phyloP scores from a whole-genome alignment of 495 filamentous ascomycete species.

The Aspergillus cristatus region DNA sequence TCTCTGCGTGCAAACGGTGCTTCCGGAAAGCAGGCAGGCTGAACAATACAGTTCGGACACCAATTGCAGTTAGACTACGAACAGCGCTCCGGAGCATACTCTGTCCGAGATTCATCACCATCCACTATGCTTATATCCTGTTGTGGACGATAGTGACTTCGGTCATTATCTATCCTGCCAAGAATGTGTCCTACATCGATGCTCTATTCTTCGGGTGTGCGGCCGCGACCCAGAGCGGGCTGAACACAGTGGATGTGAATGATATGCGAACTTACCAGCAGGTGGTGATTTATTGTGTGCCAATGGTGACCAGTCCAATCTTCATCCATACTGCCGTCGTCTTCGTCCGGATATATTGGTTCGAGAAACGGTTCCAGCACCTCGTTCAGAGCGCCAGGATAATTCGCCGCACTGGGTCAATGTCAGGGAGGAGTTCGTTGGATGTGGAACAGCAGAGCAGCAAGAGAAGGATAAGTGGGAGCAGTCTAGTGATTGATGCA shows the following conservation, averaged over 20 bases:
- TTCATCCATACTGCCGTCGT: slow-evolving; percentile 82
- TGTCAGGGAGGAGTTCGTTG: not conserved
- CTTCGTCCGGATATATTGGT: slow-evolving; percentile 91
- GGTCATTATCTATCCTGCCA: slow-evolving; percentile 61
- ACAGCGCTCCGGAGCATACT: too few species aligned
- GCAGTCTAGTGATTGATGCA: too few species aligned
- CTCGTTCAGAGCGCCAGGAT: slow-evolving; percentile 53
- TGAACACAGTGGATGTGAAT: slow-evolving; percentile 83
- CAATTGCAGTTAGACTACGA: too few species aligned
- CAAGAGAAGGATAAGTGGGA: not conserved
- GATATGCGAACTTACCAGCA: slow-evolving; percentile 67
- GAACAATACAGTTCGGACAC: too few species aligned
- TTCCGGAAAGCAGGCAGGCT: too few species aligned
- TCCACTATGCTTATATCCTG: slow-evolving; percentile 61
- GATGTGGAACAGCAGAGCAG: not conserved
- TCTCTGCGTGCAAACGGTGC: too few species aligned
- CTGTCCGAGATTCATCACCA: not conserved
- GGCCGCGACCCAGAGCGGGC: slow-evolving; percentile 77
- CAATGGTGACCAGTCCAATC: slow-evolving; percentile 78
- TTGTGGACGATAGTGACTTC: slow-evolving; percentile 59
- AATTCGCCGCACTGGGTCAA: slow-evolving; percentile 1
- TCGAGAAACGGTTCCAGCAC: slow-evolving; percentile 84
- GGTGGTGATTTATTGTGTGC: slow-evolving; percentile 56
- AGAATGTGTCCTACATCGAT: slow-evolving; percentile 68
- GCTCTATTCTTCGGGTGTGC: slow-evolving; percentile 78